Conservation (phyloP, 768 basidiomycete genomes). For the Crucibulum laeve region DNA sequence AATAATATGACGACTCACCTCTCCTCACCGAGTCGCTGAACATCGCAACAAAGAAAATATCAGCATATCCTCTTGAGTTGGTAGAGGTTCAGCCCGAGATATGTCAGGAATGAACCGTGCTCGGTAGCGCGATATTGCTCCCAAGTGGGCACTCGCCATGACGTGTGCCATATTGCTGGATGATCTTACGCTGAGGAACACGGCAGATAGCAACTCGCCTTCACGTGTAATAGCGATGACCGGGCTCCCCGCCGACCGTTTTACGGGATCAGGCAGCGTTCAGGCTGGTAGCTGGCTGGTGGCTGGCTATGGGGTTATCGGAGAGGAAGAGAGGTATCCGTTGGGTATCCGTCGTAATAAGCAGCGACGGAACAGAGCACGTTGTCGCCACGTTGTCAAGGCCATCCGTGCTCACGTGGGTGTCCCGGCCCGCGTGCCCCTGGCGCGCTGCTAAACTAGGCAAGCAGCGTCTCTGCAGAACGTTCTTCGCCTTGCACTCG, state of each 20-base stretch:
- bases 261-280: not conserved
- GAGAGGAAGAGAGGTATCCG: slow-evolving; percentile 11
- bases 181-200: no score
- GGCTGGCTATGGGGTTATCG: slow-evolving; percentile 19
- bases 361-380: slow-evolving; percentile 33
- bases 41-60: not conserved
- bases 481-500: not conserved
- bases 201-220: no score
- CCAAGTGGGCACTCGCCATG: no score
- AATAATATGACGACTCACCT: no score
- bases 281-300: not conserved
- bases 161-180: no score
- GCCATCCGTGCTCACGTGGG: slow-evolving; percentile 22
- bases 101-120: no score
- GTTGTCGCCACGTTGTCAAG: slow-evolving; percentile 33
- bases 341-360: slow-evolving; percentile 3
- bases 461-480: not conserved
- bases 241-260: not conserved
- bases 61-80: no score
- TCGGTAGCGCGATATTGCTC: no score
- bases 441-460: not conserved
- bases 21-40: no score
- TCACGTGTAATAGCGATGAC: no score
- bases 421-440: slow-evolving; percentile 14
- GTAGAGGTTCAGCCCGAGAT: no score